These are phyloP conservation scores for Globisporangium polare DNA, from an alignment of 352 stramenopile species.

Conservation along the genomic window DNA sequence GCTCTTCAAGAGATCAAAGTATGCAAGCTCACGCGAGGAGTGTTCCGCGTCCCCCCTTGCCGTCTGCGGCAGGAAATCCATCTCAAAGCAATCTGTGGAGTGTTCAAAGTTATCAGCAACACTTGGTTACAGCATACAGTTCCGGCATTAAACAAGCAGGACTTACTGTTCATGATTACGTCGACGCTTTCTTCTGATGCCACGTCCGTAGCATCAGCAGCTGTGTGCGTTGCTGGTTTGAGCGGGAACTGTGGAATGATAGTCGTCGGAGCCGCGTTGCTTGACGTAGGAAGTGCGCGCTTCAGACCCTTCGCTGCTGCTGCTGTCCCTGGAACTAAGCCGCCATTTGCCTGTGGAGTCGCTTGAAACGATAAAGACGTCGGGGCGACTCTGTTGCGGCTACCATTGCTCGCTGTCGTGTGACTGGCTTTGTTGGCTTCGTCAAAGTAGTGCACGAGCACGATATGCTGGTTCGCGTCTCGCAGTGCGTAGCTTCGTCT, in stretches of 20 bases:
- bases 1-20: slow-evolving; percentile 16
- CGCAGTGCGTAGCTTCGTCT: slow-evolving; percentile 77
- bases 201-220: not conserved
- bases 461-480: slow-evolving; percentile 55
- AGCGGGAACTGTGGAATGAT: slow-evolving; percentile 10
- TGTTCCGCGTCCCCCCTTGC: not conserved
- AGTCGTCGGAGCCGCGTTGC: not conserved
- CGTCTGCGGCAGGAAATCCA: slow-evolving; percentile 34
- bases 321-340: not conserved
- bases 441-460: slow-evolving; percentile 88
- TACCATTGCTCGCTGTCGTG: too few relatives aligned
- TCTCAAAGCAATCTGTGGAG: slow-evolving; percentile 47
- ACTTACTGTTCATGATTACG: slow-evolving; percentile 52
- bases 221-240: slow-evolving; percentile 6
- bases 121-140: not conserved
- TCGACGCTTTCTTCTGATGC: slow-evolving; percentile 35
- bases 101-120: slow-evolving; percentile 2
- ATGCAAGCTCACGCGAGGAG: not conserved
- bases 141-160: not conserved
- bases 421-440: slow-evolving; percentile 49
- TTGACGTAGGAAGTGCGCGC: slow-evolving; percentile 22
- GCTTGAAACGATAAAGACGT: too few relatives aligned
- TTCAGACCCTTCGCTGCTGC: slow-evolving; percentile 30
- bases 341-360: not conserved
- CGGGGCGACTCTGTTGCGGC: too few relatives aligned